Evolutionary conservation across 371 early-diverging fungal species (phyloP), one percentile per base, ranked within the genome.

Genomic region (Haplosporangium sp.): DNA sequence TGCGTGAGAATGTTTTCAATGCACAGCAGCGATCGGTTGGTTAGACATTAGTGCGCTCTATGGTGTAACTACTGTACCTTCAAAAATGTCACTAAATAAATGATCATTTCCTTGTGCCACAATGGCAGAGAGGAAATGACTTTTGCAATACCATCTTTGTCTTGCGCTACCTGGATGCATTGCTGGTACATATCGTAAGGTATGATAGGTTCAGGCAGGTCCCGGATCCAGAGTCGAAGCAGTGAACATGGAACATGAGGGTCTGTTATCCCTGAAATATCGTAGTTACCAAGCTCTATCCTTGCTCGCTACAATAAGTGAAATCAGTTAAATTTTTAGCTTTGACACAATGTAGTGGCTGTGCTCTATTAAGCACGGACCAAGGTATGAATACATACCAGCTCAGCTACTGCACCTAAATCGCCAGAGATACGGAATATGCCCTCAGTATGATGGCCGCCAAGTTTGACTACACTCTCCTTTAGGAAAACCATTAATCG

Each of bases 371-470:
- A n/a, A 34, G 68, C 61, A 70, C 58, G 65, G 69, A 65, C 69
- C 63, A 58, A 67, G 59, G 69, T 66, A 39, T 35, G 37, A 27
- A 48, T 34, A 44, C 69, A n/a, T 86, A 94, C 94, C 89, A 94
- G 76, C 55, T 89, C 89, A 15, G 95, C 91, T 2, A 98, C 96
- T 13, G 87, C 88, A 61, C 97, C 98, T 19, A 92, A 92, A 83
- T 98, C 97, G 19, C 97, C 99, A 17, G 99, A 96, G 20, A 98
- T 95, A 64, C 99, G 92, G 78, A 98, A 98, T 37, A 98, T 96
- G n/a, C 99, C 99, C 81, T 98, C 98, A 10, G 96, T 89, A 61
- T 83, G 59, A 55, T 88, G 88, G 11, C 99, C 99, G 58, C 93
- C 89, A 42, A 96, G 84, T 0, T 89, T 74, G 47, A 91, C 75